Percentiles rank a stretch among this genome's conserved stretches.
phyloP scores from a whole-genome alignment of 2,329 filamentous ascomycete species.

The Tolypocladium guangdongense region DNA sequence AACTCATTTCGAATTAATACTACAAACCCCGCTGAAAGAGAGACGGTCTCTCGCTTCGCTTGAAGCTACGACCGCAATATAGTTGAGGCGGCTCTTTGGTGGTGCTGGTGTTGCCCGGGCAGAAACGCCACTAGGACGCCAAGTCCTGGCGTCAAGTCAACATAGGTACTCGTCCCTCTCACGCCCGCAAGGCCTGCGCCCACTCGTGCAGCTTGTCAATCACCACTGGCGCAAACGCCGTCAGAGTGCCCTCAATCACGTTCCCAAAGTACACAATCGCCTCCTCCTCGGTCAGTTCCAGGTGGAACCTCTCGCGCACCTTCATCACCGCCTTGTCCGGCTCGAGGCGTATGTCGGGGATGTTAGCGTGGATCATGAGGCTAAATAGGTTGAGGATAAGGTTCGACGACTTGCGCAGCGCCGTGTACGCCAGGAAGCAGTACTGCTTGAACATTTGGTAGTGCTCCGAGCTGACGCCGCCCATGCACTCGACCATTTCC shows the following conservation, averaged over 20 bases:
- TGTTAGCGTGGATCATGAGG: conserved; percentile 95
- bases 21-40: too few species aligned
- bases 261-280: conserved; percentile 79
- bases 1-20: too few species aligned
- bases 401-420: conserved; percentile 78
- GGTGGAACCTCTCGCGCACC: conserved; percentile 86
- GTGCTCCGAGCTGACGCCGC: conserved; percentile 67
- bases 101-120: neutral
- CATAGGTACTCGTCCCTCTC: conserved; percentile 9
- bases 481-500: conserved; percentile 99
- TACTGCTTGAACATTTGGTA: conserved; percentile 90
- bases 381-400: conserved; percentile 92
- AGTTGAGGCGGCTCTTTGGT: too few species aligned
- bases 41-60: too few species aligned
- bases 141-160: too few species aligned
- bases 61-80: too few species aligned
- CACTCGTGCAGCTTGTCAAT: conserved; percentile 93
- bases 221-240: conserved; percentile 81
- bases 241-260: conserved; percentile 82
- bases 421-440: conserved; percentile 89
- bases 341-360: conserved; percentile 87
- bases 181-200: conserved; percentile 83
- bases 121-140: neutral
- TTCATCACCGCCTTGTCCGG: conserved; percentile 91
- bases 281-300: conserved; percentile 87